These are phyloP conservation scores for Penicillium lagena DNA, from an alignment of 495 filamentous ascomycete species.

Conservation along the genomic window DNA sequence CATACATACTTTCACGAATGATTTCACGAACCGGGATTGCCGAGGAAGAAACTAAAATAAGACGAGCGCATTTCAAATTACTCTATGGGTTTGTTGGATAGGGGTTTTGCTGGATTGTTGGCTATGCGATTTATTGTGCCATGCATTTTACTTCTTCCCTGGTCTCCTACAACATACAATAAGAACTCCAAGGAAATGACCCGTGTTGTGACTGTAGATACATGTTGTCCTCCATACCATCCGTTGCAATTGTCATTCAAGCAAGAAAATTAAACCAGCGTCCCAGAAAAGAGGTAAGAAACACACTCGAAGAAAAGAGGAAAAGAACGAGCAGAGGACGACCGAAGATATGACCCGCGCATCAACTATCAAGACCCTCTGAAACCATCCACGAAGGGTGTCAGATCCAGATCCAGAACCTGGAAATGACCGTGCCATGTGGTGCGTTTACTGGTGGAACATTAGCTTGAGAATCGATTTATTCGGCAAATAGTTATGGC, in stretches of 20 bases:
- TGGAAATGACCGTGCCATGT: not conserved
- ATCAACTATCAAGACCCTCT: conserved; percentile 19
- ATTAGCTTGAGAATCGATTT: not conserved
- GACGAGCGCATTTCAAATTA: too few species aligned
- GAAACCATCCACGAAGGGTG: conserved; percentile 1
- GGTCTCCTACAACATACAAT: too few species aligned
- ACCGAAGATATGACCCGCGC: conserved; percentile 24
- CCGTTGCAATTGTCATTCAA: conserved; percentile 3
- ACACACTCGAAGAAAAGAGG: conserved; percentile 4
- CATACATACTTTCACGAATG: too few species aligned
- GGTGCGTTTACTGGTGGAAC: conserved; percentile 15
- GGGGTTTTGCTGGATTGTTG: not conserved
- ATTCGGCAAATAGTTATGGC: not conserved
- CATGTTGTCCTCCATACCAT: conserved; percentile 13
- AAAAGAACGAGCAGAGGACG: conserved; percentile 10
- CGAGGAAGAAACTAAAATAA: too few species aligned
- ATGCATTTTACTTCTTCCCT: too few species aligned
- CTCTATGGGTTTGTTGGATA: not conserved
- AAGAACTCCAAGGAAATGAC: not conserved
- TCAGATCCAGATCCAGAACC: not conserved
- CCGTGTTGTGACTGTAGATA: conserved; percentile 16
- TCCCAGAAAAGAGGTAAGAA: conserved; percentile 6
- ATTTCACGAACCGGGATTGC: too few species aligned
- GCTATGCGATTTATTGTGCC: not conserved
- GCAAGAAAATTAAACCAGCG: conserved; percentile 13